Base-by-base conservation (phyloP, 2,329 filamentous ascomycete genomes). In the Balansia obtecta region DNA sequence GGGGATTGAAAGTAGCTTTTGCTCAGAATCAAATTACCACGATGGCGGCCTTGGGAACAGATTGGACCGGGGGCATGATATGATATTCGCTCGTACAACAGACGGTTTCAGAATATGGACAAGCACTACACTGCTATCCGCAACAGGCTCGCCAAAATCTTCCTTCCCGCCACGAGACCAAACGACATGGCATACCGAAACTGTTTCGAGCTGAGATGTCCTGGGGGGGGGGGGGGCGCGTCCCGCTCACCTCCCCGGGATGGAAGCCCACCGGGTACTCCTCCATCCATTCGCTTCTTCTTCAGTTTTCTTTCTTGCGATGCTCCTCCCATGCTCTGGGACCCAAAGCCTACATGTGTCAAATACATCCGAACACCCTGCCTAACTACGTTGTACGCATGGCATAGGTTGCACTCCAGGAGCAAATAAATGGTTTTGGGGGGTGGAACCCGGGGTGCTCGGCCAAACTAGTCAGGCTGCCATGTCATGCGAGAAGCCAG, bases 241-340 rank as follows among this genome's bases (percentile, higher is more conserved):
- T n/a, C 32, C 20, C 22, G 27, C 33, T 43, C 20, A 39, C 10
- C n/a, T 38, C 48, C 27, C 20, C 48, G n/a, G n/a, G 22, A 48
- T 50, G 50, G 50, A 34, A 46, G 45, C 30, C 34, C 32, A 11
- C 47, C 34, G 34, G 27, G 7, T 27, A 15, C 56, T 62, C 61
- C 61, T 61, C 58, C 46, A 63, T 65, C 57, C 57, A 58, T 65
- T 70, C 68, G 68, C 69, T 71, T 71, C 63, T 54, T 54, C n/a
- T n/a, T n/a, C n/a, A n/a, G n/a, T n/a, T n/a, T n/a, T 59, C 63
- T 71, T 65, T 67, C 66, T 12, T 18, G 16, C 6, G 9, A 11
- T n/a, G 27, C 4, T 27, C n/a, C n/a, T n/a, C n/a, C 7, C 27
- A 27, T 27, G 27, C 27, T 6, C 27, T 27, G 7, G 46, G 20